Percentiles rank a stretch among this genome's conserved stretches.
These are phyloP conservation scores for Debaryomycetaceae sp. DNA, from an alignment of 1,139 yeast species.

Conservation along the genomic window DNA sequence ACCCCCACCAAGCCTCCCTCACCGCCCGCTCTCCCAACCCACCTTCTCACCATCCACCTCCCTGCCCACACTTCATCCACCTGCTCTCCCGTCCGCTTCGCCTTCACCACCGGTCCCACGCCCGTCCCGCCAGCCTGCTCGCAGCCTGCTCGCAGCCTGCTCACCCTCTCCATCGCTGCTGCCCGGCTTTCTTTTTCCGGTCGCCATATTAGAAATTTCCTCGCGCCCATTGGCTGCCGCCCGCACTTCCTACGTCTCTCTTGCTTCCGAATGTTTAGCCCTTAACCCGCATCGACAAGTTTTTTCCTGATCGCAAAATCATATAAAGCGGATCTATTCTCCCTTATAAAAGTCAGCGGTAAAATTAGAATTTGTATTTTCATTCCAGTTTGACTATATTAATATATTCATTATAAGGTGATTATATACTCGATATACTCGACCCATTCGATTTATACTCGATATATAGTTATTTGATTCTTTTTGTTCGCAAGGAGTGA, in stretches of 20 bases:
- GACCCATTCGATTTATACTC: no score
- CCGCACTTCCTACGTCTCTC: not conserved
- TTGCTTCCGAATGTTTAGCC: conserved; percentile 4
- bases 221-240: conserved; percentile 13
- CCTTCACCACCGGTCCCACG: not conserved
- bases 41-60: not conserved
- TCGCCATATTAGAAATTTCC: conserved; percentile 16
- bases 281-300: conserved; percentile 5
- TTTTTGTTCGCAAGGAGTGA: not conserved
- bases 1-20: not conserved
- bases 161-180: no score
- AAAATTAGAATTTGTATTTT: conserved; percentile 1
- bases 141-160: no score
- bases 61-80: not conserved
- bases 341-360: not conserved
- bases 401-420: not conserved
- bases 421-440: not conserved
- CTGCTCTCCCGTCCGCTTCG: not conserved
- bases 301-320: conserved; percentile 2
- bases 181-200: not conserved
- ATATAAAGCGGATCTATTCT: not conserved
- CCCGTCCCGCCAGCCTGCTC: not conserved
- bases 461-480: not conserved
- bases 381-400: not conserved
- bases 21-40: not conserved